Percentiles rank a stretch among this genome's conserved stretches.
These are phyloP conservation scores for Taphrina sp. DNA, from an alignment of 1,139 yeast genomes.

Conservation along the genomic window DNA sequence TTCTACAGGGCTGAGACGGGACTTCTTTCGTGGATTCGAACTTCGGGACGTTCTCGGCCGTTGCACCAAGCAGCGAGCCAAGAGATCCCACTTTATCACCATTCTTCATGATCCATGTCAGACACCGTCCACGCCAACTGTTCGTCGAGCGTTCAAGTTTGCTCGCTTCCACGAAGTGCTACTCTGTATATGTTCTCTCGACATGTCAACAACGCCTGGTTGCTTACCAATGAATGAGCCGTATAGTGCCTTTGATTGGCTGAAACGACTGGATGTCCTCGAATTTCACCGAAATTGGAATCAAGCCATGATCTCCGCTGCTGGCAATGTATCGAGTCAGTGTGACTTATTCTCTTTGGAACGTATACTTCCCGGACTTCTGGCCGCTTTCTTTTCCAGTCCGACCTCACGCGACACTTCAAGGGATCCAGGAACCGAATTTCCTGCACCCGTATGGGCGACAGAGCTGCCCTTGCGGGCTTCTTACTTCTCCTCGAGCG, in stretches of 20 bases:
- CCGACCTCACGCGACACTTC: background rate
- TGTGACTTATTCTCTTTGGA: too few relatives aligned
- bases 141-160: slow-evolving; percentile 16
- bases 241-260: slow-evolving; percentile 19
- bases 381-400: slow-evolving; percentile 2
- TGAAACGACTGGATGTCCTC: slow-evolving; percentile 14
- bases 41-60: slow-evolving; percentile 15
- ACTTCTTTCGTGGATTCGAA: slow-evolving; percentile 18
- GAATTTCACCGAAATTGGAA: slow-evolving; percentile 12
- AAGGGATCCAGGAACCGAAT: background rate
- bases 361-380: slow-evolving; percentile 5
- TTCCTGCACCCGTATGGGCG: slow-evolving; percentile 6
- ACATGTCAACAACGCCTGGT: background rate
- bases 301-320: background rate
- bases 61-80: slow-evolving; percentile 1
- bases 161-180: slow-evolving; percentile 19
- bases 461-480: slow-evolving; percentile 1
- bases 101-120: slow-evolving; percentile 14
- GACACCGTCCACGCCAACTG: slow-evolving; percentile 8
- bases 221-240: background rate
- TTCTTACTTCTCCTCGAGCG: slow-evolving; percentile 12
- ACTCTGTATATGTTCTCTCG: background rate
- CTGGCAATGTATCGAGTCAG: too few relatives aligned
- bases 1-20: slow-evolving; percentile 6
- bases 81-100: slow-evolving; percentile 1